Base-by-base conservation (phyloP, 2,329 filamentous ascomycete genomes). In the Dothiorella sarmentorum region DNA sequence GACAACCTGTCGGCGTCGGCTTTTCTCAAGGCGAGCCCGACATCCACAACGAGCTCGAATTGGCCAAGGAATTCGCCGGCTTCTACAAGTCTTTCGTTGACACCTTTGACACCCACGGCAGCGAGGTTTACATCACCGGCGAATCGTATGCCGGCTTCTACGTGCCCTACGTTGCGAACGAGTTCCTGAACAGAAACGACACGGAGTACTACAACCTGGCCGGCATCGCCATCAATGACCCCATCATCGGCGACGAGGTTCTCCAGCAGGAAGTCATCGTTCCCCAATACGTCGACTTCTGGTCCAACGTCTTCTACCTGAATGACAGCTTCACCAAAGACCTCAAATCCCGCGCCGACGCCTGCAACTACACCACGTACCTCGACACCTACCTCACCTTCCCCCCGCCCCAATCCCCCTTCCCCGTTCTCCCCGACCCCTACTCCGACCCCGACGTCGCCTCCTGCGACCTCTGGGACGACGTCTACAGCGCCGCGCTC, bases 11-110 rank as follows among this genome's bases (percentile, higher is more conserved):
- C 4, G 77, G 74, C 53, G 75, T 74, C 38, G 78, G 75, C 4
- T 79, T 74, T 62, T 67, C 69, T 1, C 71, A 75, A 61, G 75
- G 75, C 26, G 70, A 68, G 2, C 73, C 76, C 0, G 75, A 77
- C 61, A 78, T 78, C 67, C 78, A 72, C 17, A 71, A 76, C 60
- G 78, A 82, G 63, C 73, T 76, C 10, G 74, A 80, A 38, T 72
- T 79, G 31, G 77, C 69, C 9, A 62, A 69, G 37, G 71, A 82
- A 27, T 81, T 82, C 61, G 70, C 75, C 3, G 76, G 77, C 2
- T 82, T 80, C 66, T 80, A 73, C 72, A 78, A 80, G 69, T 81
- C 82, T 62, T 85, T 84, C 63, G 69, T 82, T 38, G 74, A 81
- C 31, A 76, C 76, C 5, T 85, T 85, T 64, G 75, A 76, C n/a